Evolutionary conservation across 306 rosid species (phyloP).

Genomic region (Cicer cuneatum): DNA sequence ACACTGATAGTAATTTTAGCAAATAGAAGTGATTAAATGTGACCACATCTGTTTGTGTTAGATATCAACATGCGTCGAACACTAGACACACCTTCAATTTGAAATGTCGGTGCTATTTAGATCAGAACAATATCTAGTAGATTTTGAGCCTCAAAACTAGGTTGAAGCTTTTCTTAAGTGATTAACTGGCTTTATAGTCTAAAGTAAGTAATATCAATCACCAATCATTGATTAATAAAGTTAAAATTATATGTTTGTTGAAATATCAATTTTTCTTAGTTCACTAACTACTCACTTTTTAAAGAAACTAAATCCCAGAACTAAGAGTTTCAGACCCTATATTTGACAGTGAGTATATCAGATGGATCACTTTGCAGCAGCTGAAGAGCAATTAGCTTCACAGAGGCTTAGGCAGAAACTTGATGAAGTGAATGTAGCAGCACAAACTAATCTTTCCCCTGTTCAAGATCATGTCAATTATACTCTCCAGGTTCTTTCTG

Average conservation of each 20-base stretch:
- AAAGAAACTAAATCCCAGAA: neutral
- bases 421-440: conserved; percentile 77
- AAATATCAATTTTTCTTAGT: neutral
- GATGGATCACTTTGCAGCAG: conserved; percentile 70
- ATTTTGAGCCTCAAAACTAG: neutral
- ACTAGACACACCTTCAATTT: neutral
- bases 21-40: neutral
- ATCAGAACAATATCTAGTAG: neutral
- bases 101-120: neutral
- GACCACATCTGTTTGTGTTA: neutral
- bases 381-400: conserved; percentile 75
- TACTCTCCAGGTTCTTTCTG: conserved; percentile 77
- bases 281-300: neutral
- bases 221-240: neutral
- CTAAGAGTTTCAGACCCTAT: conserved; percentile 23
- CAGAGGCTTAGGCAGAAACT: conserved; percentile 78
- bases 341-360: conserved; percentile 40
- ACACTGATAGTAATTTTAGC: neutral
- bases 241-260: neutral
- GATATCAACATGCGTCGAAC: neutral
- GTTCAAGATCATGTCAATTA: conserved; percentile 93
- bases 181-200: neutral
- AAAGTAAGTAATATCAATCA: neutral
- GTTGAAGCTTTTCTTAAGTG: neutral
- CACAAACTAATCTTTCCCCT: conserved; percentile 72